Percentiles rank a stretch among this genome's conserved stretches.
Evolutionary conservation across 441 rosid species (phyloP).

Genomic region (Geranium incanum): DNA sequence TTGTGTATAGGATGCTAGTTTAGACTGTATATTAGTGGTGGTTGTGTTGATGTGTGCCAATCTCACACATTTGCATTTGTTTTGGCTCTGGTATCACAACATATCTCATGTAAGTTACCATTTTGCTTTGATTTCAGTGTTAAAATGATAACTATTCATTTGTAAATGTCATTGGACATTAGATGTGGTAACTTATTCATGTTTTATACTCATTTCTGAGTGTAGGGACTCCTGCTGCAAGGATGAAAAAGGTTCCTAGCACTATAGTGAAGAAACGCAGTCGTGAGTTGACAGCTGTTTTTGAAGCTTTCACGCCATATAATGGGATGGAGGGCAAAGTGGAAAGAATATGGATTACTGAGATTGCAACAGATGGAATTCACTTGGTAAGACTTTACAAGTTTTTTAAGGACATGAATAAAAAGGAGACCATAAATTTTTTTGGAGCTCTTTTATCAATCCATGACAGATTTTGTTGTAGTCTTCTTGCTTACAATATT

Average conservation of each 20-base stretch:
- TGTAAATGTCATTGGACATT: background rate
- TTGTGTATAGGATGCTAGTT: background rate
- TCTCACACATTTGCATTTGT: background rate
- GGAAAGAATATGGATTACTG: constrained; percentile 93
- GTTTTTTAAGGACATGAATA: background rate
- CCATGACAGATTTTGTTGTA: background rate
- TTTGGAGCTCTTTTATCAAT: background rate
- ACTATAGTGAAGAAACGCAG: constrained; percentile 73
- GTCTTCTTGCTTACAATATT: background rate
- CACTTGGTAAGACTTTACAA: constrained; percentile 59
- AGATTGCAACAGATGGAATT: constrained; percentile 69
- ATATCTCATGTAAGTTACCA: background rate
- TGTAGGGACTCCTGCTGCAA: constrained; percentile 91
- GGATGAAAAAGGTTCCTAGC: constrained; percentile 94
- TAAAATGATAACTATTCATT: background rate
- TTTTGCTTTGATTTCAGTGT: background rate
- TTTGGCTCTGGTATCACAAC: background rate
- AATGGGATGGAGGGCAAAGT: constrained; percentile 70
- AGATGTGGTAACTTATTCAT: background rate
- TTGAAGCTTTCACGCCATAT: constrained; percentile 84
- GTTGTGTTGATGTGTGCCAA: background rate
- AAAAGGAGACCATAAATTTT: background rate
- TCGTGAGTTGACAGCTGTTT: constrained; percentile 74
- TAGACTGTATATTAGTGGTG: background rate
- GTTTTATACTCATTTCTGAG: constrained; percentile 12